Evolutionary conservation across 2,329 filamentous ascomycete species (phyloP).

Genomic region (Claviceps arundinis): DNA sequence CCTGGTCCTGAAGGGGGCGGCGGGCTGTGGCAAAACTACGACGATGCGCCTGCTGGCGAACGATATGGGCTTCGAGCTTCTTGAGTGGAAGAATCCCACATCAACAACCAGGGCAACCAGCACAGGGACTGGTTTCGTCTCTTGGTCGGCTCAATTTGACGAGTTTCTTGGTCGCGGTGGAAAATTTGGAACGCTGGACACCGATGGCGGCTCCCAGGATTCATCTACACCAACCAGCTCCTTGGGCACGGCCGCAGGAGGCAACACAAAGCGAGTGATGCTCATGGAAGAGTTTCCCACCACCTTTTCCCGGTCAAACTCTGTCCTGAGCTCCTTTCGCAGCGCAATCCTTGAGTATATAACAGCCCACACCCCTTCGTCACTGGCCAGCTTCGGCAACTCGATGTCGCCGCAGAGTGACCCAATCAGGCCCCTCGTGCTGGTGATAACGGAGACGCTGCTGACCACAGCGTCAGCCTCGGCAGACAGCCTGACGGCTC

Average conservation of each 20-base stretch:
- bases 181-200: constrained; percentile 61
- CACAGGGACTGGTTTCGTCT: constrained; percentile 47
- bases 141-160: constrained; percentile 70
- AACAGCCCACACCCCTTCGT: constrained; percentile 47
- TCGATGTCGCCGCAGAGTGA: constrained; percentile 26
- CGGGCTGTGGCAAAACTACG: constrained; percentile 86
- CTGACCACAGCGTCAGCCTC: constrained; percentile 74
- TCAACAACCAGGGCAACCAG: constrained; percentile 43
- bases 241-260: constrained; percentile 8
- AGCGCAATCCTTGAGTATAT: constrained; percentile 64
- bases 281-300: constrained; percentile 75
- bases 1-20: constrained; percentile 76
- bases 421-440: constrained; percentile 58
- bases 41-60: constrained; percentile 67
- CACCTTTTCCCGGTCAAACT: constrained; percentile 53
- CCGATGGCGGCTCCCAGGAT: constrained; percentile 16
- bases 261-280: constrained; percentile 40
- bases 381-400: constrained; percentile 30
- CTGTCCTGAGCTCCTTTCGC: constrained; percentile 56
- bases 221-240: constrained; percentile 12
- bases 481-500: constrained; percentile 84
- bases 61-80: constrained; percentile 60
- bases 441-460: constrained; percentile 85
- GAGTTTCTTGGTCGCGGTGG: constrained; percentile 78
- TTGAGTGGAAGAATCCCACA: constrained; percentile 84